Base-by-base conservation (phyloP, 805 yeast genomes). In the Millerozyma acaciae region DNA sequence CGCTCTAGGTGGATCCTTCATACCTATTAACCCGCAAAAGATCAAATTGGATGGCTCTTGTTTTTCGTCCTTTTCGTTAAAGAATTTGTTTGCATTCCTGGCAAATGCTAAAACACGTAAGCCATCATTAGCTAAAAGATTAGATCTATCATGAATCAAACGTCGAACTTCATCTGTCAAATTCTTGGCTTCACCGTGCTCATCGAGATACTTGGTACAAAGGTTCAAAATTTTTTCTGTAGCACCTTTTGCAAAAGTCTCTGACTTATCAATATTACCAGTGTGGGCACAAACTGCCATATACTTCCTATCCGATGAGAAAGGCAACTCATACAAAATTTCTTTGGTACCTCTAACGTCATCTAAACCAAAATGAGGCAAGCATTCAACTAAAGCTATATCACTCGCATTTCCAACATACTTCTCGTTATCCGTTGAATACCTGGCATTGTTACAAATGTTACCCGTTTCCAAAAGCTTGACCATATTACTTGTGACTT, bases 1-100 rank as follows among this genome's bases (percentile, higher is more conserved):
- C 7, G 89, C 83, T 51, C 98, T 77, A 37, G 99, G 99, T 7
- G 99, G 99, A 61, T 93, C 99, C 49, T 86, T 87, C 95, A 93
- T 88, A 35, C 96, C 97, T 43, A 87, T 70, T 28, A 93, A 62
- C 8, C 99, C 99, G 44, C 84, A 73, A 51, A 90, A 90, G 2
- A 76, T 68, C 45, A 93, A 68, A 17, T 76, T 80, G 0, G 68
- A 47, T 9, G 89, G 83, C 39, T 65, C 70, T 8, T 48, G 55
- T 4, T 56, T 62, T 17, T 52, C 53, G 4, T 50, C 51, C 24
- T 53, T 48, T 7, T 56, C 62, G 30, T 48, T 47, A 4, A 46
- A 39, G 62, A 60, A 12, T 53, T 66, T 41, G 45, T 48, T 33
- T 42, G 45, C 50, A 34, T 70, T 65, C 41, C 71, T 75, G 4